Percentiles rank a stretch among this genome's conserved stretches.
phyloP scores from a whole-genome alignment of 2,329 filamentous ascomycete species.

The Ceratocystiopsis minuta region DNA sequence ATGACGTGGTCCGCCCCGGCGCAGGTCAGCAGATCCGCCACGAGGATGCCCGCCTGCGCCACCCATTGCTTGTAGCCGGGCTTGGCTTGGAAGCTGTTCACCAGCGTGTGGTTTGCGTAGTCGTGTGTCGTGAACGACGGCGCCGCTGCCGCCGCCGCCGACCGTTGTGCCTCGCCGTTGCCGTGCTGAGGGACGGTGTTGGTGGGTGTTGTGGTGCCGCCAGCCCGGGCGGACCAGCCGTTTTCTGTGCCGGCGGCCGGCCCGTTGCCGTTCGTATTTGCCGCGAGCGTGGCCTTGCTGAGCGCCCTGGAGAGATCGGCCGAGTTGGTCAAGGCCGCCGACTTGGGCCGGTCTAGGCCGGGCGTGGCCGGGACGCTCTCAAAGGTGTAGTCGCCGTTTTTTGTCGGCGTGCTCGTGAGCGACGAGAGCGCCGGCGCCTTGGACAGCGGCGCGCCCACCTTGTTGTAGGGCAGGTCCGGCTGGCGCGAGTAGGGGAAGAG shows the following conservation, averaged over 20 bases:
- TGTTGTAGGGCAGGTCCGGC: slow-evolving; percentile 46
- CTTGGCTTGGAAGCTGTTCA: slow-evolving; percentile 52
- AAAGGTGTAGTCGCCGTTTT: slow-evolving; percentile 57
- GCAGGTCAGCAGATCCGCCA: slow-evolving; percentile 86
- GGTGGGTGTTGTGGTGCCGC: slow-evolving; percentile 15
- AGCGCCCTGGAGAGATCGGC: slow-evolving; percentile 59
- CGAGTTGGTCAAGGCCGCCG: slow-evolving; percentile 45
- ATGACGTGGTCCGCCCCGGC: slow-evolving; percentile 94
- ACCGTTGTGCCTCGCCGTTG: slow-evolving; percentile 20
- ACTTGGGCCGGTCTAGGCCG: slow-evolving; percentile 50
- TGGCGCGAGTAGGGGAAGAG: slow-evolving; percentile 95
- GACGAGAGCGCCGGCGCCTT: slow-evolving; percentile 32
- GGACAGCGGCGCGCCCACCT: slow-evolving; percentile 40
- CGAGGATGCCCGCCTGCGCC: slow-evolving; percentile 84
- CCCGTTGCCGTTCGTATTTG: slow-evolving; percentile 36
- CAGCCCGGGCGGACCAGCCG: slow-evolving; percentile 15
- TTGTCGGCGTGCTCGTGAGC: slow-evolving; percentile 17
- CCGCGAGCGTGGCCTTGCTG: slow-evolving; percentile 24
- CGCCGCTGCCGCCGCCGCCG: slow-evolving; percentile 7
- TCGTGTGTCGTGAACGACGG: slow-evolving; percentile 46
- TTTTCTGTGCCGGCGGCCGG: slow-evolving; percentile 12
- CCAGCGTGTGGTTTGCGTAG: slow-evolving; percentile 37
- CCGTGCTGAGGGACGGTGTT: slow-evolving; percentile 10
- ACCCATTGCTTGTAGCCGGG: slow-evolving; percentile 98
- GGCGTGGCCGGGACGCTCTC: slow-evolving; percentile 85